These are phyloP conservation scores for Cucurbita moschata DNA, from an alignment of 306 rosid species.

Conservation along the genomic window DNA sequence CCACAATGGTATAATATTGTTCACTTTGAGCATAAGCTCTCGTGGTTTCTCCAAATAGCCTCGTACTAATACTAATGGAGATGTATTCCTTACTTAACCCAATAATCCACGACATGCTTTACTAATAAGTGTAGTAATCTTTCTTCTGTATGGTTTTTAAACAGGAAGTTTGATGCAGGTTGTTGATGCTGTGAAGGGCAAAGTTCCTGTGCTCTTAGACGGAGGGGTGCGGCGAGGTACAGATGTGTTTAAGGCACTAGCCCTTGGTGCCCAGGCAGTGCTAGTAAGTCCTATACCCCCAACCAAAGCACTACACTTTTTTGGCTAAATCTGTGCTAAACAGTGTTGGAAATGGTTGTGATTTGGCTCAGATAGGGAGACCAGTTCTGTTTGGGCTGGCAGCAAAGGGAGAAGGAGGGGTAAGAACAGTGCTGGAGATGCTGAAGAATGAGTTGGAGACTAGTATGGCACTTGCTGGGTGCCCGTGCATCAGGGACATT, in stretches of 20 bases:
- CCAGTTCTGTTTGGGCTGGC: constrained; percentile 35
- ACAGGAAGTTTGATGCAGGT: constrained; percentile 19
- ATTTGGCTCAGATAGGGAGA: constrained; percentile 36
- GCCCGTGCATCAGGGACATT: constrained; percentile 26
- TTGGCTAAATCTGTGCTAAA: too few species aligned
- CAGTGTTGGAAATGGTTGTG: too few species aligned
- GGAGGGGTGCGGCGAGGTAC: constrained; percentile 62
- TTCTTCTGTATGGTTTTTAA: not conserved
- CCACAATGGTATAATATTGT: too few species aligned
- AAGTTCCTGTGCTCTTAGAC: constrained; percentile 38
- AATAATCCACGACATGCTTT: too few species aligned
- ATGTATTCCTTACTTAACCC: too few species aligned
- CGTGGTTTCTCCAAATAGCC: too few species aligned
- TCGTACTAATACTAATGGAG: too few species aligned
- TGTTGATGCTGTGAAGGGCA: constrained; percentile 35
- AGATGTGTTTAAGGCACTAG: constrained; percentile 51
- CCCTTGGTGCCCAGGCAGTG: constrained; percentile 58
- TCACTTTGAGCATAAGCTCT: too few species aligned
- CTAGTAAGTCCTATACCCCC: constrained; percentile 23
- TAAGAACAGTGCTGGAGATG: constrained; percentile 31
- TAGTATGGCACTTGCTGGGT: constrained; percentile 42
- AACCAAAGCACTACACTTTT: not conserved
- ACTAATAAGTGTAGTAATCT: too few species aligned
- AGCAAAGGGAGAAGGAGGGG: constrained; percentile 43
- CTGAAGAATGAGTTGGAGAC: constrained; percentile 44